These are phyloP conservation scores for Bretschneidera sinensis DNA, from an alignment of 345 rosid species.

Conservation along the genomic window DNA sequence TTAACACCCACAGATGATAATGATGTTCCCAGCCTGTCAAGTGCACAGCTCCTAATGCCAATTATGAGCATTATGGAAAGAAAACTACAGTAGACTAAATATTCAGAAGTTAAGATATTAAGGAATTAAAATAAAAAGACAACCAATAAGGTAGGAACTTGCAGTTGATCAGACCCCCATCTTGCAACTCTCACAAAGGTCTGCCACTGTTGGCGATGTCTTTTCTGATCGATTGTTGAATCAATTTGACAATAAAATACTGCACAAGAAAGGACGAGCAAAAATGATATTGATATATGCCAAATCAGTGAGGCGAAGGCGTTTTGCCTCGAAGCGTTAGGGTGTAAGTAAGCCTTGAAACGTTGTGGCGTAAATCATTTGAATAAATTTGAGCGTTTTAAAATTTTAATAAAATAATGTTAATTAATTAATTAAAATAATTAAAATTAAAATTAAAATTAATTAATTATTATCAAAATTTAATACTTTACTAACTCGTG, in stretches of 20 bases:
- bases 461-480: slow-evolving; percentile 3
- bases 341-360: too few relatives aligned
- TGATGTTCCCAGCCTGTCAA: not conserved
- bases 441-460: not conserved
- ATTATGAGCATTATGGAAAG: not conserved
- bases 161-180: not conserved
- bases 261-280: slow-evolving; percentile 23
- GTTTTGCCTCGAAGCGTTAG: too few relatives aligned
- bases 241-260: slow-evolving; percentile 61
- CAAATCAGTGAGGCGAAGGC: too few relatives aligned
- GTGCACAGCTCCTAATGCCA: not conserved
- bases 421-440: too few relatives aligned
- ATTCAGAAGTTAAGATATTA: too few relatives aligned
- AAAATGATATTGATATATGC: not conserved
- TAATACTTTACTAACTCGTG: too few relatives aligned
- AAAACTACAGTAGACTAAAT: not conserved
- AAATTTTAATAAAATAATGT: too few relatives aligned
- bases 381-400: too few relatives aligned
- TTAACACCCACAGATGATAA: not conserved
- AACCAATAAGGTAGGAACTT: slow-evolving; percentile 3
- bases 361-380: too few relatives aligned
- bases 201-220: slow-evolving; percentile 45
- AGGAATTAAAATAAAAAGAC: not conserved
- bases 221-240: slow-evolving; percentile 50
- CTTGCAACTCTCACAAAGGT: slow-evolving; percentile 31